phyloP scores from a whole-genome alignment of 1,139 yeast genomes.

The Candida neerlandica region DNA sequence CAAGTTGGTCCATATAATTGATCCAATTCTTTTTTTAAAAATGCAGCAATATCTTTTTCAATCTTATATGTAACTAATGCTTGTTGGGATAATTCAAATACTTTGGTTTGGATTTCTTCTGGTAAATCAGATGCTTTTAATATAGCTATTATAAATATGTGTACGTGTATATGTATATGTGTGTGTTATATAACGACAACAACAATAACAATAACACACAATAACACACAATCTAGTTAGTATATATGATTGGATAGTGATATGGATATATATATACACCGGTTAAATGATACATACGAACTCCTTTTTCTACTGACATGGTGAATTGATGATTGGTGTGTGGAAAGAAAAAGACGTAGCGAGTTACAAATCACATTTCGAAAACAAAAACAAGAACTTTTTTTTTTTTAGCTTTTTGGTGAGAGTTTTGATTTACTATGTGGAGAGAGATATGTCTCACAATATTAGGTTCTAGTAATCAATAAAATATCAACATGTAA shows the following conservation, averaged over 20 bases:
- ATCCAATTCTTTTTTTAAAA: constrained; percentile 71
- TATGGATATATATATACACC: neutral
- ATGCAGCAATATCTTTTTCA: constrained; percentile 80
- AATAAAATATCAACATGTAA: too few relatives aligned
- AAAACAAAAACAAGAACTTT: neutral
- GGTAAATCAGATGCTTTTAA: constrained; percentile 53
- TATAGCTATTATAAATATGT: constrained; percentile 32
- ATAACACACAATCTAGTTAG: constrained; percentile 1
- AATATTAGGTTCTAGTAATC: too few relatives aligned
- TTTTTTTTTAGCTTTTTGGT: neutral
- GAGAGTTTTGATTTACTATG: neutral
- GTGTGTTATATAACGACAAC: neutral
- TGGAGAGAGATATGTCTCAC: too few relatives aligned
- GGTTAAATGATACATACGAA: constrained; percentile 1
- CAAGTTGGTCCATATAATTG: constrained; percentile 76
- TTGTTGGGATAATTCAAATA: constrained; percentile 59
- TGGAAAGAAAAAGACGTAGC: neutral
- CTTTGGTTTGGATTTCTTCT: constrained; percentile 59
- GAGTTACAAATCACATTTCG: too few relatives aligned
- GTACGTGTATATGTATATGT: neutral
- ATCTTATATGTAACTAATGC: constrained; percentile 46
- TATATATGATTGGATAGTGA: neutral
- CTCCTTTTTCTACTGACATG: constrained; percentile 5
- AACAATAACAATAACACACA: neutral
- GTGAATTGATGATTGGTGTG: neutral